Evolutionary conservation across 1,284 basidiomycete species (phyloP), one percentile per base, ranked within the genome.

Genomic region (Hymenochaete sp.): DNA sequence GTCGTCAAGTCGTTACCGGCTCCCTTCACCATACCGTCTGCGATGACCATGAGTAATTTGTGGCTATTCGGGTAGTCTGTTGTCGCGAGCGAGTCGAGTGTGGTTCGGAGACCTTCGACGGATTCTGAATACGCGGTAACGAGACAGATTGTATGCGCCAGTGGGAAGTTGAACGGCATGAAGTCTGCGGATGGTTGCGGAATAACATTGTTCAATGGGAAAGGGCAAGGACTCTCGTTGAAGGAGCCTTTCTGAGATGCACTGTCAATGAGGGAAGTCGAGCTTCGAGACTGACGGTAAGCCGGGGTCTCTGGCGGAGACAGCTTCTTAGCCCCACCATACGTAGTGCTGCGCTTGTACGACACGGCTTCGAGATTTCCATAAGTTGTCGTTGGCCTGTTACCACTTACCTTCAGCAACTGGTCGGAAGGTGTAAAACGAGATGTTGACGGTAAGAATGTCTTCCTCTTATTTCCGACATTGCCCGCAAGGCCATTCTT

Each of bases 51-150:
- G 51, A 99, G 82, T 44, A 98, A 62, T 63, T 98, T 98, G 71
- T 98, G 96, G 55, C 86, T 91, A 70, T 98, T 98, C 22, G 95
- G 95, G 61, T 98, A 99, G 64, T 98, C 93, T 36, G 95, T 98
- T 5, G 95, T 98, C 3, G 93, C 93, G 19, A 99, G 77, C 13
- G 95, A 98, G 66, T 99, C 95, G 19, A 99, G 71, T 0, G 96
- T 99, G 6, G 96, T 98, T 29, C 95, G 80, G 2, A 99, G 72
- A 70, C 96, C 96, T 62, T 97, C 93, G 25, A 95, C 77, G 2
- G 91, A 95, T 65, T 99, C 95, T 1, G 93, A 97, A 63, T 99
- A 99, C 2, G 96, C 96, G 1, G 96, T 99, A 52, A 99, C 96
- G 25, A 98, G 80, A 59, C 91, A 93, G 55, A 98, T 93, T 4